phyloP scores from a whole-genome alignment of 805 yeast genomes.

The Barnettozyma siamensis region DNA sequence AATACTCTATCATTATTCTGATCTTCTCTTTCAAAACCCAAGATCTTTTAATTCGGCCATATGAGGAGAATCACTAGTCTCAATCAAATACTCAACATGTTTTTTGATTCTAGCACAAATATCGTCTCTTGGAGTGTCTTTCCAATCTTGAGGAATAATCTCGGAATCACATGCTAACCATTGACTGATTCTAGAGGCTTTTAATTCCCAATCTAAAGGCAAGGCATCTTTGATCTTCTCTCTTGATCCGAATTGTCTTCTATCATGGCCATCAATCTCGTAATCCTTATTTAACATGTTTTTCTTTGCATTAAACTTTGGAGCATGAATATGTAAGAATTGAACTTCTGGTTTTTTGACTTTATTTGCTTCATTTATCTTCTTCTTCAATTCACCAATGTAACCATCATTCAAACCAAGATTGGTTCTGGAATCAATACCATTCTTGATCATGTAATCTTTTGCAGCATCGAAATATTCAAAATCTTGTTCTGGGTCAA shows the following conservation, averaged over 20 bases:
- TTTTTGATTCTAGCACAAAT: constrained; percentile 22
- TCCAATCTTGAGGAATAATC: constrained; percentile 24
- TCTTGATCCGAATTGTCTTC: constrained; percentile 26
- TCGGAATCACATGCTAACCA: constrained; percentile 27
- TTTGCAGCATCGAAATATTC: constrained; percentile 19
- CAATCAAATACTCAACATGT: constrained; percentile 23
- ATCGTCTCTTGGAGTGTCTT: constrained; percentile 15
- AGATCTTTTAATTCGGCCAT: constrained; percentile 22
- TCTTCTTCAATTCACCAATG: constrained; percentile 16
- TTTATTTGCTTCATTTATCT: constrained; percentile 13
- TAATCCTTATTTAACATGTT: constrained; percentile 19
- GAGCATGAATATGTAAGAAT: constrained; percentile 25
- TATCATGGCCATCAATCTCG: constrained; percentile 20
- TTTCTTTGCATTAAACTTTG: constrained; percentile 24
- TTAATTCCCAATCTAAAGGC: constrained; percentile 24
- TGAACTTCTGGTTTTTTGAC: constrained; percentile 22
- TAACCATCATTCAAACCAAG: constrained; percentile 21
- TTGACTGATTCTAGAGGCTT: constrained; percentile 22
- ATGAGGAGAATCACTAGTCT: constrained; percentile 25
- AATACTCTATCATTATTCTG: too few relatives aligned
- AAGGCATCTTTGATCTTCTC: constrained; percentile 20
- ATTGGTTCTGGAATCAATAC: constrained; percentile 21
- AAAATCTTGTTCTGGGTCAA: constrained; percentile 24
- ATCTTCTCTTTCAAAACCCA: constrained; percentile 16
- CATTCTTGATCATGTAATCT: constrained; percentile 15